Evolutionary conservation across 2,329 filamentous ascomycete genomes (phyloP), one percentile per base, ranked within the genome.

Genomic region (Rutstroemia sp.): DNA sequence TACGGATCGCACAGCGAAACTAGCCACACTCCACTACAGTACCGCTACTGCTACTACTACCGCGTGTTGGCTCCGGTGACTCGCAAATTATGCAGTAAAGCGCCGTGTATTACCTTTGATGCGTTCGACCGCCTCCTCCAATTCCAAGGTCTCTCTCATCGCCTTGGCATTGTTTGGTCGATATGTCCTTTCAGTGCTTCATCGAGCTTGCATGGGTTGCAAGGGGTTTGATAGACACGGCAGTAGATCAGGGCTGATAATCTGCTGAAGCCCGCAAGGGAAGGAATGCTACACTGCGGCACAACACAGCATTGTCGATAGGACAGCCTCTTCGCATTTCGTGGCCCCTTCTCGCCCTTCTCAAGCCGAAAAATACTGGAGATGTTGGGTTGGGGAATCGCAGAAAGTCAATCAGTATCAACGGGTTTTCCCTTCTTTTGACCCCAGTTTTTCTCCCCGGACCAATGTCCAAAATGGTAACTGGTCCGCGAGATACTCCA

Each of bases 401-500:
- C 7, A 45, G 19, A 7, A 55, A 30, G 41, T 44, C 5, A 1
- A 23, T 23, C 23, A 23, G 23, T 23, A 23, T 23, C 23, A 23
- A 23, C 23, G 23, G 23, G 23, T 23, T 23, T 23, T 23, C 23
- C 23, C 18, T 50, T 55, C 18, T 18, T 50, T 27, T 10, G 18
- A 50, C 23, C 52, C 52, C 52, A 50, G 52, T 54, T 44, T 55
- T 55, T 42, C 1, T 50, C 21, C 23, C 21, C 49, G 46, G 37
- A 18, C 41, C 52, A 8, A 44, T 50, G 16, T 55, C 52, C 8
- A 44, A 55, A 50, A 44, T 50, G 46, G 52, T n/a, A 55, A 25
- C 7, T 44, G 25, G 37, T 23, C 52, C 52, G 52, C 42, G 52
- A 42, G 25, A 50, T 50, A 16, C 52, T 54, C n/a, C 45, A 34